phyloP scores from a whole-genome alignment of 345 rosid genomes.

The Gossypium longicalyx region DNA sequence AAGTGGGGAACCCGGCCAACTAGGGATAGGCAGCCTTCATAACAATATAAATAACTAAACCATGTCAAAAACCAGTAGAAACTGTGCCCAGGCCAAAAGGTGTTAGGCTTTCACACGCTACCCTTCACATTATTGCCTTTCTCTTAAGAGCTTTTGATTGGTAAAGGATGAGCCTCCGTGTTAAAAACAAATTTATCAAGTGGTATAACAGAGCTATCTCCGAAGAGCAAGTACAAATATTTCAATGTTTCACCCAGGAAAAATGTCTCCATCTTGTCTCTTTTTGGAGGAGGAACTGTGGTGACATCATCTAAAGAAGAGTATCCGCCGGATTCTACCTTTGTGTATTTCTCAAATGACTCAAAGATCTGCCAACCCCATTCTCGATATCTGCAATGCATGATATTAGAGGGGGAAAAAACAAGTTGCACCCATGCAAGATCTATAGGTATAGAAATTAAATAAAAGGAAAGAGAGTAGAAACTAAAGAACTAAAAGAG shows the following conservation, averaged over 20 bases:
- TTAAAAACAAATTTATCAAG: conserved; percentile 84
- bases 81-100: background rate
- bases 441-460: background rate
- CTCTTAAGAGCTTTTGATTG: conserved; percentile 41
- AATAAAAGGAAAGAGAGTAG: background rate
- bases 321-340: conserved; percentile 81
- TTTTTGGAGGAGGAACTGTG: conserved; percentile 62
- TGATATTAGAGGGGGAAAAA: conserved; percentile 7
- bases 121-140: conserved; percentile 11
- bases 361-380: conserved; percentile 98
- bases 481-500: conserved; percentile 9
- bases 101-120: conserved; percentile 13
- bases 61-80: background rate
- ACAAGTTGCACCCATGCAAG: background rate
- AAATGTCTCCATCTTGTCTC: conserved; percentile 97
- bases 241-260: conserved; percentile 88
- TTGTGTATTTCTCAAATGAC: conserved; percentile 84
- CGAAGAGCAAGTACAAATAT: conserved; percentile 87
- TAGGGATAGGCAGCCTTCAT: background rate
- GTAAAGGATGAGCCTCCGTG: conserved; percentile 93
- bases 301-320: conserved; percentile 83
- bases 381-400: conserved; percentile 49
- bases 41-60: background rate
- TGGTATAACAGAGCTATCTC: conserved; percentile 61
- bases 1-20: background rate